A percentile compares a stretch with the other conserved stretches of the same genome.
phyloP scores from a whole-genome alignment of 2,329 filamentous ascomycete species.

The Scorias spongiosa region DNA sequence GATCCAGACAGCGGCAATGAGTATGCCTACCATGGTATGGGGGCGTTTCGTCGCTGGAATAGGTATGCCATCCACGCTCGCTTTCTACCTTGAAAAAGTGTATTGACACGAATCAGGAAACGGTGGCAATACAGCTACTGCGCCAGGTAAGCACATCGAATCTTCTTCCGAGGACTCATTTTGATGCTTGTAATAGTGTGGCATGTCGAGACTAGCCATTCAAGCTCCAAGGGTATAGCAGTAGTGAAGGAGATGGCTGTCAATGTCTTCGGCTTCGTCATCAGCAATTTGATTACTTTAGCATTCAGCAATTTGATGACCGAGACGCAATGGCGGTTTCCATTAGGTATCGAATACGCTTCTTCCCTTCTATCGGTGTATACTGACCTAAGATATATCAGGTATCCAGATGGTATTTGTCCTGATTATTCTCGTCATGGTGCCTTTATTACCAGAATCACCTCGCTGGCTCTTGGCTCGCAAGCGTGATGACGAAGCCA shows the following conservation, averaged over 20 bases:
- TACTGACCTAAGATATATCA: too few relatives aligned
- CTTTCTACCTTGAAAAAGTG: not conserved
- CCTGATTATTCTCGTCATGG: constrained; percentile 8
- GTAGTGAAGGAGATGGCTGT: constrained; percentile 12
- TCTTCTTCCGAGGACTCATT: not conserved
- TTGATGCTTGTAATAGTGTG: constrained; percentile 10
- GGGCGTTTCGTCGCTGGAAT: constrained; percentile 27
- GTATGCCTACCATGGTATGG: constrained; percentile 24
- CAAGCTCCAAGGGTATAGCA: constrained; percentile 7
- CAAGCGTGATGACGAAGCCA: constrained; percentile 7
- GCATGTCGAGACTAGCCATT: constrained; percentile 21
- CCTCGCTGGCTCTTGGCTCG: constrained; percentile 13
- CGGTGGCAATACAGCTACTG: constrained; percentile 21
- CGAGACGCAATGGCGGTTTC: constrained; percentile 12
- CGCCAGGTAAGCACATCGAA: constrained; percentile 11
- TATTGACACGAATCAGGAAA: constrained; percentile 7
- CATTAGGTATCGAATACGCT: constrained; percentile 3
- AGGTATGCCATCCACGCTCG: constrained; percentile 5
- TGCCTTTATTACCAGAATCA: constrained; percentile 9
- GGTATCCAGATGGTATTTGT: constrained; percentile 13
- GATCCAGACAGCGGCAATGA: constrained; percentile 22
- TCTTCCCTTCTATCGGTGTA: too few relatives aligned
- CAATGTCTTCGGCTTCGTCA: constrained; percentile 9
- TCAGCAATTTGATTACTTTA: constrained; percentile 11
- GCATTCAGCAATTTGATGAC: constrained; percentile 7